Base-by-base conservation (phyloP, 176 grass and related monocot genomes). In the Aegilops sharonensis region DNA sequence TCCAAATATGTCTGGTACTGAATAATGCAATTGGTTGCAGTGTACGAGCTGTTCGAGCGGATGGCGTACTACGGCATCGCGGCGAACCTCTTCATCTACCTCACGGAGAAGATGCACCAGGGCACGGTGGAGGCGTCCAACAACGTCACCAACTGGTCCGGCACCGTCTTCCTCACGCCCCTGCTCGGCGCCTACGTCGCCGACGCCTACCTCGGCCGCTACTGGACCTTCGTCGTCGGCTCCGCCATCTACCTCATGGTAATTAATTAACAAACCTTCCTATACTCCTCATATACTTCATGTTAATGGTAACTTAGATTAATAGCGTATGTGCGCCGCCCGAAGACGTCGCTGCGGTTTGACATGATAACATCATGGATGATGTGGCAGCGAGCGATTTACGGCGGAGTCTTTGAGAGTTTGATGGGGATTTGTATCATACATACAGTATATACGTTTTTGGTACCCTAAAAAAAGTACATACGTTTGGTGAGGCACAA, bases 1-100 rank as follows among this genome's bases (percentile, higher is more conserved):
- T 56, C 52, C 52, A 20, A 3, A 20, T 57, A 3, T 57, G 18
- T 57, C 54, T 20, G 27, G 27, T 27, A 27, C 27, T 27, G 27
- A 27, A 27, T 27, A 27, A 27, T 27, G 27, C 27, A 27, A 27
- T 27, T 27, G 27, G 1, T 27, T 1, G 27, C 27, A 27, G 89
- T 88, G 42, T 91, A 88, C 40, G 89, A 88, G 77, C 68, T 81
- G 68, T 91, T 91, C 72, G 85, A 81, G 85, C 80, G 85, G 34
- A 88, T 91, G 81, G 89, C 89, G 5, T 91, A 84, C 77, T 87
- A 85, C 34, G 89, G 75, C 21, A 85, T 91, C 30, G 80, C 89
- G 63, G 47, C 89, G 2, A 91, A 91, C 82, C 75, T 91, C 68
- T 64, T 87, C 42, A 83, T 84, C 9, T 91, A 91, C 52, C 37